Percentiles rank a stretch among this genome's conserved stretches.
These are phyloP conservation scores for Penicillium concentricum DNA, from an alignment of 2,329 filamentous ascomycete genomes.

Conservation along the genomic window DNA sequence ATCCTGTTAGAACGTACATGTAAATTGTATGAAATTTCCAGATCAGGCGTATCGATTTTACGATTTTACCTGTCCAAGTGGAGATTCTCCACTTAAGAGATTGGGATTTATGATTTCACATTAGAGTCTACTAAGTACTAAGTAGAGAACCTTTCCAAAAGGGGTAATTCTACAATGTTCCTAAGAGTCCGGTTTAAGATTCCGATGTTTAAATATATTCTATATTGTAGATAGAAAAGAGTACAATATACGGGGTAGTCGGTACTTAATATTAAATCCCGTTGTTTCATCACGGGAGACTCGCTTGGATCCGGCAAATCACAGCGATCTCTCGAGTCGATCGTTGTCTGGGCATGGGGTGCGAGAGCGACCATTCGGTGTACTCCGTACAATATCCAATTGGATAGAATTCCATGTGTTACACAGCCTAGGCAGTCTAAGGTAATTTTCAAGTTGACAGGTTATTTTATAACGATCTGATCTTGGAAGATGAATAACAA, in stretches of 20 bases:
- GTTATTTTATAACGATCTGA: neutral
- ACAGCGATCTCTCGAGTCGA: slow-evolving; percentile 2
- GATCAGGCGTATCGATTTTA: neutral
- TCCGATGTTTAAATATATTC: too few relatives aligned
- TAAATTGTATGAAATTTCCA: neutral
- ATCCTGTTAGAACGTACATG: too few relatives aligned
- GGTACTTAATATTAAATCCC: neutral
- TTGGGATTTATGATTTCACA: too few relatives aligned
- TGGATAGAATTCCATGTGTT: neutral
- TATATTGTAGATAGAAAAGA: neutral
- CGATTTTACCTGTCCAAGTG: neutral
- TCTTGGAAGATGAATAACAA: neutral
- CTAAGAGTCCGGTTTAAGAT: neutral
- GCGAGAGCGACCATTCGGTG: neutral
- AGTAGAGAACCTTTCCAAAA: too few relatives aligned
- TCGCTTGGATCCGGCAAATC: slow-evolving; percentile 1
- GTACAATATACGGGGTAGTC: too few relatives aligned
- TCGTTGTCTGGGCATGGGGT: slow-evolving; percentile 8
- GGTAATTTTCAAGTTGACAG: neutral
- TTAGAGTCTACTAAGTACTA: too few relatives aligned
- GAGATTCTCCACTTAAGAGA: neutral
- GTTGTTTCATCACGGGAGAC: neutral
- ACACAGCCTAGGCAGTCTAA: neutral
- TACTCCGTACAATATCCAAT: neutral
- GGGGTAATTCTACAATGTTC: neutral